Evolutionary conservation across 148 eudicot species (phyloP).

Genomic region (Beta vulgaris): DNA sequence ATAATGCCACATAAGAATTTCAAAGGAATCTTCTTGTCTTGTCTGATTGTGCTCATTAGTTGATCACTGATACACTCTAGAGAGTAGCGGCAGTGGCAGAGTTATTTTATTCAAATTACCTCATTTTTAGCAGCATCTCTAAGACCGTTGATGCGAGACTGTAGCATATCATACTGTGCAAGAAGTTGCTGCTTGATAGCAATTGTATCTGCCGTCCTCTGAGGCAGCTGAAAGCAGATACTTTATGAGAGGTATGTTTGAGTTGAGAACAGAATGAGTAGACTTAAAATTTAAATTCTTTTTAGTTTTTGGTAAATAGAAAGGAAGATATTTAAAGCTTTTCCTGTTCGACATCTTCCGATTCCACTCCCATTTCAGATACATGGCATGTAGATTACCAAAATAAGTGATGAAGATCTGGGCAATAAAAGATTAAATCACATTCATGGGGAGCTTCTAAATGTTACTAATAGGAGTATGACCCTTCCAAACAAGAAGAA

Average conservation of each 20-base stretch:
- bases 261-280: background rate
- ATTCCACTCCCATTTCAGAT: background rate
- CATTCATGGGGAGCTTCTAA: background rate
- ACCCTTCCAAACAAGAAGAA: background rate
- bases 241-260: constrained; percentile 12
- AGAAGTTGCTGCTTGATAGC: constrained; percentile 82
- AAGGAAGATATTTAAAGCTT: background rate
- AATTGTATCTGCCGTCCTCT: constrained; percentile 53
- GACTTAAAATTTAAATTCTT: background rate
- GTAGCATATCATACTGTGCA: constrained; percentile 89
- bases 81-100: background rate
- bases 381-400: background rate
- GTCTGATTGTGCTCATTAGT: background rate
- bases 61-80: background rate
- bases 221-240: constrained; percentile 60
- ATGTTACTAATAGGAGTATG: background rate
- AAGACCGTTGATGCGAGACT: constrained; percentile 85
- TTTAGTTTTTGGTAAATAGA: background rate
- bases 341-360: background rate
- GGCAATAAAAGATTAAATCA: background rate
- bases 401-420: background rate
- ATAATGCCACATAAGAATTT: background rate
- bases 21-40: background rate
- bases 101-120: constrained; percentile 38
- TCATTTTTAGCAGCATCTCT: constrained; percentile 83